Evolutionary conservation across 306 rosid genomes (phyloP), one percentile per base, ranked within the genome.

Genomic region (Psophocarpus tetragonolobus): DNA sequence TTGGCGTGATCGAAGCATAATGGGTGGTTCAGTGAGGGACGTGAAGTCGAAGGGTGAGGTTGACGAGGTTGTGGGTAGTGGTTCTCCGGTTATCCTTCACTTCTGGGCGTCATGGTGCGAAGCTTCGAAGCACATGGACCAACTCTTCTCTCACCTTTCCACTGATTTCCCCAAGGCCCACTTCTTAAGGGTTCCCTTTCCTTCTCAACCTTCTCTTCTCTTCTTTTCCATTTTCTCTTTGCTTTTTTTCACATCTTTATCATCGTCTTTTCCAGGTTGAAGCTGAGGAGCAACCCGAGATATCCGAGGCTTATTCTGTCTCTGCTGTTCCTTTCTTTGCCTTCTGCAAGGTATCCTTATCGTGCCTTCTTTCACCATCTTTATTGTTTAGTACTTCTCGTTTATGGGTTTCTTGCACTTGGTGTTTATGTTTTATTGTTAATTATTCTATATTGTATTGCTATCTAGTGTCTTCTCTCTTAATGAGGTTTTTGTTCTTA

Each of bases 91-190:
- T 8, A 69, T 84, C 12, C 87, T 92, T 12, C 97, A 95, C 80
- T 95, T 95, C 84, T 95, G 98, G 98, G 98, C 98, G 0, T 86
- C 97, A 2, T 95, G 98, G 98, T 95, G 98, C 53, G 97, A 89
- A 30, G 98, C 98, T 77, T 95, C 98, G 3, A 91, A 88, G 86
- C 97, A 89, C 88, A 95, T 95, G 98, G 98, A 95, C 82, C 85
- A 89, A 73, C 88, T 95, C 87, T 86, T 91, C 73, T 81, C 92
- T 23, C 98, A 88, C 80, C 88, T 95, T 39, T 80, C 96, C 81
- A 86, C 88, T 4, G 98, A 95, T 87, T 89, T 92, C 75, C 98
- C 98, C 62, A 87, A 74, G 4, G 83, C 90, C 35, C 88, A 84
- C 44, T 92, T 95, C 91, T 70, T 89, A 18, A 87, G 98, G 93